Evolutionary conservation across 495 filamentous ascomycete species (phyloP), one percentile per base, ranked within the genome.

Genomic region (Halenospora varia): DNA sequence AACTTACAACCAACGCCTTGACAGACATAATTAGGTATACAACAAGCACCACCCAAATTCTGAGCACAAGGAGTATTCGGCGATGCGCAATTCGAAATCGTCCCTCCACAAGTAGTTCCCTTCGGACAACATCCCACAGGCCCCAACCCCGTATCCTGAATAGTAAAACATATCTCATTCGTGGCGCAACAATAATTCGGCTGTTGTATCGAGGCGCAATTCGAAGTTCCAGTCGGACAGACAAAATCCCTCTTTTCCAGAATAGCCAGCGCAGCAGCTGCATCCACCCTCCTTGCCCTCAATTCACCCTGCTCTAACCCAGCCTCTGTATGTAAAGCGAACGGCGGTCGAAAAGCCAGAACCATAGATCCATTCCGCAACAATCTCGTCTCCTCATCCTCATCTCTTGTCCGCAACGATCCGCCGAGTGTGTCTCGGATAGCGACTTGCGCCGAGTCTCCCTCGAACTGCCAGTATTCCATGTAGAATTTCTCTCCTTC

Each of bases 401-500:
- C 63, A 50, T 61, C 54, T 51, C 62, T 52, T n/a, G 42, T 13
- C 29, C 62, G 47, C 22, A 64, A 50, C 17, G 24, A 11, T 35
- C 10, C 3, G 1, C 25, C 25, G 10, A 17, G 18, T 45, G 42
- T 20, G 18, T 45, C 42, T 25, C 23, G 47, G 2, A 23, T 24
- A 3, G 47, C 9, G 15, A 35, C 44, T 26, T 53, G 35, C 13
- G 65, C 62, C 2, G 55, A 64, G 19, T 59, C 49, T 41, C 57
- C 40, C 13, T 66, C 73, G 54, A 84, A 86, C 25, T 73, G 68
- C 84, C 86, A 83, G 62, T 83, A 82, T 25, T 82, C 73, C 29
- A 79, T 74, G 62, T 85, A 86, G 72, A 97, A 93, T 74, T 93
- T 97, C 68, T 95, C 89, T 35, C 87, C 86, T 57, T 88, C 83